phyloP scores from a whole-genome alignment of 1,284 basidiomycete species.

The Rhodotorula mucilaginosa region DNA sequence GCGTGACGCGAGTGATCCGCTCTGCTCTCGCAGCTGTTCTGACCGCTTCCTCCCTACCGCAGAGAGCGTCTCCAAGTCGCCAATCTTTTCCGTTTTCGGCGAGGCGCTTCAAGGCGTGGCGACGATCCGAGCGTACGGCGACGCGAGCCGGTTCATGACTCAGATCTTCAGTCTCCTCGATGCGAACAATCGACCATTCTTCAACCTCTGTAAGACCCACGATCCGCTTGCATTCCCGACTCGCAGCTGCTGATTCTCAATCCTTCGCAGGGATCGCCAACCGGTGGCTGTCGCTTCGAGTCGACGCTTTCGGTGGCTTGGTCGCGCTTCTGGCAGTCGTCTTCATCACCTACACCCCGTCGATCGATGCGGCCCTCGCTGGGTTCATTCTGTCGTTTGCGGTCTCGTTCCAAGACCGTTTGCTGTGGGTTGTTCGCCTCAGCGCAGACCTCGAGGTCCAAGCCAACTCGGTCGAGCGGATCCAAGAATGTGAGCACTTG shows the following conservation, averaged over 20 bases:
- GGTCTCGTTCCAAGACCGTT: constrained; percentile 50
- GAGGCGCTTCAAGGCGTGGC: constrained; percentile 52
- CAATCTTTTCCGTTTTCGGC: constrained; percentile 49
- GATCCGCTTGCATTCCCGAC: constrained; percentile 43
- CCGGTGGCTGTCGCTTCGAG: constrained; percentile 52
- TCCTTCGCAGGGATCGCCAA: constrained; percentile 50
- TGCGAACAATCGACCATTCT: constrained; percentile 50
- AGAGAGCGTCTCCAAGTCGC: constrained; percentile 47
- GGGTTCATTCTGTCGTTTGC: constrained; percentile 45
- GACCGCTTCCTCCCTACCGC: constrained; percentile 21
- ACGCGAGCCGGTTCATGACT: constrained; percentile 52
- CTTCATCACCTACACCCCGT: constrained; percentile 49
- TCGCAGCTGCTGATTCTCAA: constrained; percentile 35
- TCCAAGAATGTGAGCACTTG: constrained; percentile 51
- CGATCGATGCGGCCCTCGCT: constrained; percentile 50
- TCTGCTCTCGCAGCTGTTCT: background rate
- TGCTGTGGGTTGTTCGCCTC: constrained; percentile 54
- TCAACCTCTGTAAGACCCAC: constrained; percentile 40
- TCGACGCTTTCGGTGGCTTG: constrained; percentile 53
- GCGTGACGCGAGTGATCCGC: background rate
- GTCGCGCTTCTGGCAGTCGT: constrained; percentile 53
- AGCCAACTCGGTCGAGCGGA: constrained; percentile 55
- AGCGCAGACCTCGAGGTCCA: constrained; percentile 53
- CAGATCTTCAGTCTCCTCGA: constrained; percentile 53
- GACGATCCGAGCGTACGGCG: constrained; percentile 56